These are phyloP conservation scores for Cenchrus purpureus DNA, from an alignment of 176 grass and related monocot species.

Conservation along the genomic window DNA sequence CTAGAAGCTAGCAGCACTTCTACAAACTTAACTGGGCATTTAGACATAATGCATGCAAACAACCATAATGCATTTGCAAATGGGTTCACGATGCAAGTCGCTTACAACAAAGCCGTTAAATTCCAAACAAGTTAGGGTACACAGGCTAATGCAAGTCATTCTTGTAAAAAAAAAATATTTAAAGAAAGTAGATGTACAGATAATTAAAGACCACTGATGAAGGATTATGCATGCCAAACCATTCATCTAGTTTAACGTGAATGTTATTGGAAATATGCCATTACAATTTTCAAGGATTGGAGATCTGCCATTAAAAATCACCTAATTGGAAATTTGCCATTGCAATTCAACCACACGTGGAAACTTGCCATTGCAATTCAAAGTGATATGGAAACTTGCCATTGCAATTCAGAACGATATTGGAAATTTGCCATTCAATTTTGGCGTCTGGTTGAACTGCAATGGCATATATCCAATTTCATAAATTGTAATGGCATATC, in stretches of 20 bases:
- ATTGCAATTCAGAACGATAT: too few relatives aligned
- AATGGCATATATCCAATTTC: too few relatives aligned
- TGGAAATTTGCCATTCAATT: too few relatives aligned
- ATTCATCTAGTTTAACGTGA: neutral
- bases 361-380: too few relatives aligned
- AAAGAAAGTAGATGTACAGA: slow-evolving; percentile 5
- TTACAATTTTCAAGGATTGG: too few relatives aligned
- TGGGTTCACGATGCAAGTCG: neutral
- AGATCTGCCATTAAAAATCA: too few relatives aligned
- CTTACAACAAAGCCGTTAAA: neutral
- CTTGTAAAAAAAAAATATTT: neutral
- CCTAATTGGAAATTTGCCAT: too few relatives aligned
- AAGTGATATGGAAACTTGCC: too few relatives aligned
- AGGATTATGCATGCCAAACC: neutral
- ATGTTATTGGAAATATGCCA: neutral
- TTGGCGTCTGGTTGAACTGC: too few relatives aligned
- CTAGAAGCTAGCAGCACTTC: neutral
- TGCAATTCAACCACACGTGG: too few relatives aligned
- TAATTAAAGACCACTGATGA: neutral
- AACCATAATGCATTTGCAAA: neutral
- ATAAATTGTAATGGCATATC: too few relatives aligned
- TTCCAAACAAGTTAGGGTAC: neutral
- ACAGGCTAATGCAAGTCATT: slow-evolving; percentile 1
- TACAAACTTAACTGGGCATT: slow-evolving; percentile 27
- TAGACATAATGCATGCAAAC: slow-evolving; percentile 21